phyloP scores from a whole-genome alignment of 495 filamentous ascomycete species.

The Haplographium delicatum region DNA sequence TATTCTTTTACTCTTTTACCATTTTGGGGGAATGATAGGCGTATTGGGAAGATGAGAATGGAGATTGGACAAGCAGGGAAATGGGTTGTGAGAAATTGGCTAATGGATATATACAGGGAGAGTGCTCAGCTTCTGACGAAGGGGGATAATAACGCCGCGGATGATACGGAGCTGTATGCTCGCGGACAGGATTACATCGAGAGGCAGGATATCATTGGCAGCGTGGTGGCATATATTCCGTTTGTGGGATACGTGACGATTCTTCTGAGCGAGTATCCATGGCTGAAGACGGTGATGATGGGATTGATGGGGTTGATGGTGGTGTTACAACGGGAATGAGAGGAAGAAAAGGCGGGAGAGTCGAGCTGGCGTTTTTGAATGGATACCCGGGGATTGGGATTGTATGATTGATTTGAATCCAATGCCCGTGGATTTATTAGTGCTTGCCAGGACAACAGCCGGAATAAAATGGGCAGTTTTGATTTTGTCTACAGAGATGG shows the following conservation, averaged over 20 bases:
- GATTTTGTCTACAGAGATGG: no score
- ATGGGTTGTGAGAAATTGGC: constrained; percentile 1
- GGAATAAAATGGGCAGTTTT: no score
- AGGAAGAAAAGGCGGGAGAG: background rate
- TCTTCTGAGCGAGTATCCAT: constrained; percentile 91
- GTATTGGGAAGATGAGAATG: background rate
- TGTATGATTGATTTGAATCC: constrained; percentile 15
- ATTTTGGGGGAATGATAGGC: background rate
- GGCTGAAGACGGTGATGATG: constrained; percentile 91
- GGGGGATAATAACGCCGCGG: constrained; percentile 91
- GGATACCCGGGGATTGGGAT: constrained; percentile 15
- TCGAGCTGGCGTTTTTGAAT: constrained; percentile 26
- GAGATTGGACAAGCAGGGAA: background rate
- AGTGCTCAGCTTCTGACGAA: constrained; percentile 77
- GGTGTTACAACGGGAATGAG: constrained; percentile 80
- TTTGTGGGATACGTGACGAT: constrained; percentile 98
- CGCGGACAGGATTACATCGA: constrained; percentile 77
- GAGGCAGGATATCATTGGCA: constrained; percentile 88
- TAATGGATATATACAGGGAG: constrained; percentile 27
- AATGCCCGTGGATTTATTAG: no score
- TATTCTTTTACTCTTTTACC: no score
- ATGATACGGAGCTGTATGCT: constrained; percentile 92
- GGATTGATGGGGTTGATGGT: constrained; percentile 95
- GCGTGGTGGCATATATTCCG: constrained; percentile 88
- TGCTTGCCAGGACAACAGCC: no score